These are phyloP conservation scores for Ceratobasidium sp. DNA, from an alignment of 1,284 basidiomycete genomes.

Conservation along the genomic window DNA sequence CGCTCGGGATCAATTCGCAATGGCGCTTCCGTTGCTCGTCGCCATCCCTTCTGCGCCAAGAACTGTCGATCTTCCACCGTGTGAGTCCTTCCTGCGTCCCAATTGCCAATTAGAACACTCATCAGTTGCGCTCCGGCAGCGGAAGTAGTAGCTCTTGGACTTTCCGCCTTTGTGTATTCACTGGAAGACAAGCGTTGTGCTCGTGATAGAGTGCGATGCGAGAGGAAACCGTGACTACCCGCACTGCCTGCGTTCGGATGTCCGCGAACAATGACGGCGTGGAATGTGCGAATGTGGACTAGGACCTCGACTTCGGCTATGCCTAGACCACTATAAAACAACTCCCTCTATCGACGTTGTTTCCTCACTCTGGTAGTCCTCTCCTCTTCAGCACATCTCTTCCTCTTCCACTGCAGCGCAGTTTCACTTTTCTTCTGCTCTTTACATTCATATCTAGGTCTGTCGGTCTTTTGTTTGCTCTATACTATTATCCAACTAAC, in stretches of 20 bases:
- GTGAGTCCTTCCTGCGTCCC: neutral
- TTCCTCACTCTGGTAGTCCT: conserved; percentile 32
- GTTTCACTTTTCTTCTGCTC: neutral
- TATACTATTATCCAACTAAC: neutral
- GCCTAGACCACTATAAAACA: neutral
- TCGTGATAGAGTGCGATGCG: neutral
- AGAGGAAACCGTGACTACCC: neutral
- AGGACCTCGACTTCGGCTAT: neutral
- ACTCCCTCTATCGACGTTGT: neutral
- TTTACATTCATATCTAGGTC: neutral
- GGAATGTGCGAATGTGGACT: neutral
- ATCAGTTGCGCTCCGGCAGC: neutral
- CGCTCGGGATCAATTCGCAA: neutral
- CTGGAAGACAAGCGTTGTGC: neutral
- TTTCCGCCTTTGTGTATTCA: neutral
- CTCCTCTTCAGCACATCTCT: neutral
- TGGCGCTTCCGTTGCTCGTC: neutral
- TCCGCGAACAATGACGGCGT: neutral
- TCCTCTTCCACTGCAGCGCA: neutral
- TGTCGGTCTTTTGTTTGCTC: neutral
- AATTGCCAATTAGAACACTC: neutral
- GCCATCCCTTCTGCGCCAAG: neutral
- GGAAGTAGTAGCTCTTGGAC: neutral
- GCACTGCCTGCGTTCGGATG: neutral
- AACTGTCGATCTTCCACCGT: neutral